Percentiles rank a stretch among this genome's conserved stretches.
Conservation (phyloP, 495 filamentous ascomycete species). For the Geopyxis carbonaria region DNA sequence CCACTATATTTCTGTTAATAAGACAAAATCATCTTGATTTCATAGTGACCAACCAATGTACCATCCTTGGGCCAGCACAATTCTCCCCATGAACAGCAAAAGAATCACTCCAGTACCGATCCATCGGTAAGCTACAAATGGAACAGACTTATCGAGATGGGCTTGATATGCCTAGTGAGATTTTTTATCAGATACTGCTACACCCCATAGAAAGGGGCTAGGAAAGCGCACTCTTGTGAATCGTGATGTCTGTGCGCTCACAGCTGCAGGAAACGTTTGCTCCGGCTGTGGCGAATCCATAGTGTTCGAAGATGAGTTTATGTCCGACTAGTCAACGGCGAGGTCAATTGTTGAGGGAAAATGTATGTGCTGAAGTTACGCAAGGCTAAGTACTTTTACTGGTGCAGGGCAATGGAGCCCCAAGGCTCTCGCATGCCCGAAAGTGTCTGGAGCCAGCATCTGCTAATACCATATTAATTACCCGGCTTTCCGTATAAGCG, state of each 20-base stretch:
- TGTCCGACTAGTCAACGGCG: too few species aligned
- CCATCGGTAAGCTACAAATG: conserved; percentile 79
- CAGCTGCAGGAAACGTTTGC: conserved; percentile 33
- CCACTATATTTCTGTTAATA: conserved; percentile 39
- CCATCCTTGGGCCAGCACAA: conserved; percentile 87
- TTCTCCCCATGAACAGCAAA: conserved; percentile 67
- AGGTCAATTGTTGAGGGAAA: too few species aligned
- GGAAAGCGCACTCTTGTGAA: conserved; percentile 39
- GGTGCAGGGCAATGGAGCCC: too few species aligned
- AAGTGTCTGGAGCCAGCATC: too few species aligned
- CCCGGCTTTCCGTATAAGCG: too few species aligned
- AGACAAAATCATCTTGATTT: not conserved
- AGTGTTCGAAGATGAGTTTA: too few species aligned
- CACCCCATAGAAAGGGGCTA: conserved; percentile 3
- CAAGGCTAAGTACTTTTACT: too few species aligned
- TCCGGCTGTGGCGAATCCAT: conserved; percentile 20
- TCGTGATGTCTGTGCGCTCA: conserved; percentile 66
- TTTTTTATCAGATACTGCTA: conserved; percentile 9
- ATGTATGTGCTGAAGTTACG: too few species aligned
- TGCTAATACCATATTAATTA: too few species aligned
- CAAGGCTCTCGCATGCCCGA: too few species aligned
- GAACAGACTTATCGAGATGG: conserved; percentile 80
- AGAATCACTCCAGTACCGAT: conserved; percentile 57
- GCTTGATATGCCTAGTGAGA: conserved; percentile 71
- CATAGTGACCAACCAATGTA: conserved; percentile 62